A percentile compares a stretch with the other conserved stretches of the same genome.
Conservation (phyloP, 352 stramenopile genomes). For the Phytophthora tubulina region DNA sequence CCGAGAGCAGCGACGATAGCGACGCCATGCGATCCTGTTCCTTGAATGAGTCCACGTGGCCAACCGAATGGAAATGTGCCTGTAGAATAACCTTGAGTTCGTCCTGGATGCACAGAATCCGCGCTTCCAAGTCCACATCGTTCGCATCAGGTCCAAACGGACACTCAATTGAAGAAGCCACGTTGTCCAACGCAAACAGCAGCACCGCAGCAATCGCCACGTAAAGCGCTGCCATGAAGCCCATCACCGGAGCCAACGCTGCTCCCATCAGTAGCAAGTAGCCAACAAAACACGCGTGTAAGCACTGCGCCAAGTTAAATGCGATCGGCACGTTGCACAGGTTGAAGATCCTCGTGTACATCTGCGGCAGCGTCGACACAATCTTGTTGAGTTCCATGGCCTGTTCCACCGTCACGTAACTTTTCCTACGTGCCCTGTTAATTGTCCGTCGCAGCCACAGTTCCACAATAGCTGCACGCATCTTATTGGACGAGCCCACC, state of each 20-base stretch:
- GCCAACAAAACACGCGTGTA: slow-evolving; percentile 50
- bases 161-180: slow-evolving; percentile 63
- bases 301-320: slow-evolving; percentile 58
- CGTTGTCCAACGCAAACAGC: slow-evolving; percentile 60
- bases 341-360: slow-evolving; percentile 66
- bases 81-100: slow-evolving; percentile 65
- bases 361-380: slow-evolving; percentile 54
- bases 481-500: slow-evolving; percentile 59
- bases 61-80: slow-evolving; percentile 60
- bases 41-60: slow-evolving; percentile 51
- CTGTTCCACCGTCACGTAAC: slow-evolving; percentile 54
- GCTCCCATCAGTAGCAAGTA: slow-evolving; percentile 56
- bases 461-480: slow-evolving; percentile 63
- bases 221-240: slow-evolving; percentile 41
- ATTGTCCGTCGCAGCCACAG: slow-evolving; percentile 65
- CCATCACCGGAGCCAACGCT: slow-evolving; percentile 25
- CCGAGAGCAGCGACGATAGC: slow-evolving; percentile 53
- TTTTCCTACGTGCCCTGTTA: slow-evolving; percentile 48
- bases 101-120: slow-evolving; percentile 61
- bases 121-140: slow-evolving; percentile 53
- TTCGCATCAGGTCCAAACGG: slow-evolving; percentile 52
- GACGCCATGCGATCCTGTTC: slow-evolving; percentile 58
- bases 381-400: slow-evolving; percentile 61
- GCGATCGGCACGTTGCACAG: slow-evolving; percentile 56
- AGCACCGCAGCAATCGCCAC: slow-evolving; percentile 51